phyloP scores from a whole-genome alignment of 768 basidiomycete genomes.

The Serendipita sp. region DNA sequence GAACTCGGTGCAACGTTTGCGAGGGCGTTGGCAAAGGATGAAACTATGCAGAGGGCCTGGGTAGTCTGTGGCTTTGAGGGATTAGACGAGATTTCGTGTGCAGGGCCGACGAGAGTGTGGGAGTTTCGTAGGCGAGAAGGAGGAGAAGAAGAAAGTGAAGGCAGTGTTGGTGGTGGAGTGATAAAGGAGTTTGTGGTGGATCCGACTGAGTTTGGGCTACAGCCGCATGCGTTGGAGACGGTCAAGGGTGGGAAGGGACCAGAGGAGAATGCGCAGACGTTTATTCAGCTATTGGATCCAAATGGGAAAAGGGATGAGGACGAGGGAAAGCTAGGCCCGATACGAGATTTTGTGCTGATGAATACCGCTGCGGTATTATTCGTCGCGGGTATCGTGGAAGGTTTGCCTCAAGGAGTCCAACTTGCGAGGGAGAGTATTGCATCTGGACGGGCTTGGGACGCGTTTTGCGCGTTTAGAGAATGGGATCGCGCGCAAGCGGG shows the following conservation, averaged over 20 bases:
- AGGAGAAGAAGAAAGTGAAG: too few species aligned
- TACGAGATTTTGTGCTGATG: slow-evolving; percentile 76
- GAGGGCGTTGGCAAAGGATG: slow-evolving; percentile 40
- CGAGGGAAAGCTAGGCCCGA: slow-evolving; percentile 40
- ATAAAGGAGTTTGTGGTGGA: slow-evolving; percentile 48
- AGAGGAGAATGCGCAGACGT: slow-evolving; percentile 61
- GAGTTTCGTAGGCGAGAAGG: slow-evolving; percentile 37
- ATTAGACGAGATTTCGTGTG: slow-evolving; percentile 90
- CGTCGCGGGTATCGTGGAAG: slow-evolving; percentile 57
- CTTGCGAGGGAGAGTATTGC: slow-evolving; percentile 37
- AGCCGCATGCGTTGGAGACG: slow-evolving; percentile 44
- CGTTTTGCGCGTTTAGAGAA: slow-evolving; percentile 24
- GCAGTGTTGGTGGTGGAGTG: slow-evolving; percentile 23
- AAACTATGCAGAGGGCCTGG: slow-evolving; percentile 65
- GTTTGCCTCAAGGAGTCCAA: slow-evolving; percentile 53
- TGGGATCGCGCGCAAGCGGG: slow-evolving; percentile 8
- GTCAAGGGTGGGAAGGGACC: slow-evolving; percentile 59
- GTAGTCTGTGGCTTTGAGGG: slow-evolving; percentile 89
- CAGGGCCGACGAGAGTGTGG: slow-evolving; percentile 77
- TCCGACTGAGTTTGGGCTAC: slow-evolving; percentile 62
- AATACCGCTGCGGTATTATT: slow-evolving; percentile 82
- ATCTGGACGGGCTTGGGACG: slow-evolving; percentile 23
- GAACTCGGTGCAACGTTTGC: slow-evolving; percentile 76
- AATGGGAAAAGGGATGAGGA: slow-evolving; percentile 14
- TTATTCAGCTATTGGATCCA: slow-evolving; percentile 45